Evolutionary conservation across 768 basidiomycete species (phyloP).

Genomic region (Dictyophora rubrovolvata): DNA sequence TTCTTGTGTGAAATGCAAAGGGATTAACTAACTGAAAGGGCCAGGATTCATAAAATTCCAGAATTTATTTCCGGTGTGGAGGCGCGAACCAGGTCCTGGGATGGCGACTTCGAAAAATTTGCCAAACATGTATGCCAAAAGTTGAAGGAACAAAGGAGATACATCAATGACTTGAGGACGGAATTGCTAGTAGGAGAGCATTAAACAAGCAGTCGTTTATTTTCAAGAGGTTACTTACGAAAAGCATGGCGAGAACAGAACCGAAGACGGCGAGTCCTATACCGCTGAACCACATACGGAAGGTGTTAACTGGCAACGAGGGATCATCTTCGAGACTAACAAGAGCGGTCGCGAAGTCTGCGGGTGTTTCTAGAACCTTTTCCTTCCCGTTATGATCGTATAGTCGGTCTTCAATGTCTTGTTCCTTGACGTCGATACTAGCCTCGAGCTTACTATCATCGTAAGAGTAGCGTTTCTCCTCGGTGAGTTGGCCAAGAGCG

Average conservation of each 20-base stretch:
- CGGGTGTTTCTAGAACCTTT: slow-evolving; percentile 4
- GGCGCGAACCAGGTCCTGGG: background rate
- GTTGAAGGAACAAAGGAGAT: slow-evolving; percentile 4
- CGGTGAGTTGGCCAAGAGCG: background rate
- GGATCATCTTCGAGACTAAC: slow-evolving; percentile 27
- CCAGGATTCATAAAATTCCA: slow-evolving; percentile 8
- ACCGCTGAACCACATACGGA: slow-evolving; percentile 57
- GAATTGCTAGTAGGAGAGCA: slow-evolving; percentile 1
- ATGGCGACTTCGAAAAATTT: background rate
- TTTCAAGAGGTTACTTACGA: background rate
- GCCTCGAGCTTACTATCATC: background rate
- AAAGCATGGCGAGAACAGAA: slow-evolving; percentile 5
- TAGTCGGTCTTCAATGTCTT: background rate
- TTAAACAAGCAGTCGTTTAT: background rate
- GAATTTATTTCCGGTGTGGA: background rate
- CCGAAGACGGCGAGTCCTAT: slow-evolving; percentile 13
- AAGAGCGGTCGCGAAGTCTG: slow-evolving; percentile 4
- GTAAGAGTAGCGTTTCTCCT: background rate
- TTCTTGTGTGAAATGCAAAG: background rate
- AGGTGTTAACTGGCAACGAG: slow-evolving; percentile 25
- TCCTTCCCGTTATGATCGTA: slow-evolving; percentile 6
- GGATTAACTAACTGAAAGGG: background rate
- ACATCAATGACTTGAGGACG: slow-evolving; percentile 4
- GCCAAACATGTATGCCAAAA: slow-evolving; percentile 6
- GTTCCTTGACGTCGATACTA: background rate